phyloP scores from a whole-genome alignment of 306 rosid species.

The Canavalia ensiformis region DNA sequence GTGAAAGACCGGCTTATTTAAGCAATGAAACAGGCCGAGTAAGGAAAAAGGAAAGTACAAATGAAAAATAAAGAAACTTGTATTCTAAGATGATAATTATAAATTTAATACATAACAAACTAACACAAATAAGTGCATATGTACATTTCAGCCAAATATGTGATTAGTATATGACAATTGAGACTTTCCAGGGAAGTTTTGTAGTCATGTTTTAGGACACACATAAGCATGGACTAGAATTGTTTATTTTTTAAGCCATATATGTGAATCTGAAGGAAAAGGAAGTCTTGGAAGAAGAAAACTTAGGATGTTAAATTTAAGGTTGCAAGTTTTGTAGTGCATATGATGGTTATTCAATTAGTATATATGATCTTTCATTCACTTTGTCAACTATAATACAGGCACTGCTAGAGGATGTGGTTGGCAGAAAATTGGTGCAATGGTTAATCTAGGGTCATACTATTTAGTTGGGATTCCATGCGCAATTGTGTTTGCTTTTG shows the following conservation, averaged over 20 bases:
- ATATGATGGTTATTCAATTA: too few relatives aligned
- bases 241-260: too few relatives aligned
- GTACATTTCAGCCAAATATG: background rate
- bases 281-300: too few relatives aligned
- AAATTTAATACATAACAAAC: too few relatives aligned
- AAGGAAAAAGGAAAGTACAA: too few relatives aligned
- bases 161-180: background rate
- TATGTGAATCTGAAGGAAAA: too few relatives aligned
- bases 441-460: constrained; percentile 77
- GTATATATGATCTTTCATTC: background rate
- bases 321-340: too few relatives aligned
- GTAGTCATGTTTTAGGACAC: background rate
- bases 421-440: constrained; percentile 88
- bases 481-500: constrained; percentile 68
- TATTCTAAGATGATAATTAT: too few relatives aligned
- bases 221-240: background rate
- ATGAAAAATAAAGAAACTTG: too few relatives aligned
- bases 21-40: too few relatives aligned
- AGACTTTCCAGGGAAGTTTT: background rate
- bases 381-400: constrained; percentile 42
- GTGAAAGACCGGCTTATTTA: too few relatives aligned
- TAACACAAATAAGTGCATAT: background rate
- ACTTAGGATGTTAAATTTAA: too few relatives aligned
- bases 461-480: constrained; percentile 76
- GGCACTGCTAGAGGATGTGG: constrained; percentile 89